Conservation (phyloP, 352 stramenopile species). For the Pilasporangium apinafurcum region DNA sequence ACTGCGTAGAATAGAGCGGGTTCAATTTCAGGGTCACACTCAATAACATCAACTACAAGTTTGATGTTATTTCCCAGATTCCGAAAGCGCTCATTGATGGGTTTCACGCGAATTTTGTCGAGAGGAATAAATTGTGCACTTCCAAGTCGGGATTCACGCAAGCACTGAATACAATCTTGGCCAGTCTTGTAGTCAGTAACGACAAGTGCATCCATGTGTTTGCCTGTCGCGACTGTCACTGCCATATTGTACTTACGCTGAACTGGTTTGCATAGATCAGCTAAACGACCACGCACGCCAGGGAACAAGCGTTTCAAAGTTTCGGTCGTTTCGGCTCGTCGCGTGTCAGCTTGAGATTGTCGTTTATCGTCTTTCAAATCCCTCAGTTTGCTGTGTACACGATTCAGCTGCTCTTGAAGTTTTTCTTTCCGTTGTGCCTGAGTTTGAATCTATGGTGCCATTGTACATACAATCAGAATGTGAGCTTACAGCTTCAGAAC, state of each 20-base stretch:
- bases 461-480: too few relatives aligned
- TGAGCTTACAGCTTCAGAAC: too few relatives aligned
- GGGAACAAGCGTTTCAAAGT: slow-evolving; percentile 83
- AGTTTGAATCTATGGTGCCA: slow-evolving; percentile 50
- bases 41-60: slow-evolving; percentile 94
- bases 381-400: slow-evolving; percentile 83
- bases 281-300: slow-evolving; percentile 92
- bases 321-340: slow-evolving; percentile 70
- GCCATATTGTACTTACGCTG: slow-evolving; percentile 97
- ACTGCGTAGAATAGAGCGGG: slow-evolving; percentile 95
- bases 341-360: slow-evolving; percentile 90
- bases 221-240: slow-evolving; percentile 96
- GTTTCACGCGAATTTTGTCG: slow-evolving; percentile 90
- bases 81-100: slow-evolving; percentile 92
- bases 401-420: slow-evolving; percentile 56
- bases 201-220: slow-evolving; percentile 94
- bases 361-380: slow-evolving; percentile 90
- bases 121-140: slow-evolving; percentile 96
- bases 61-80: slow-evolving; percentile 89
- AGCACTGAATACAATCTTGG: slow-evolving; percentile 89
- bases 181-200: slow-evolving; percentile 74
- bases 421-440: slow-evolving; percentile 55
- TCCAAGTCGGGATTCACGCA: slow-evolving; percentile 93
- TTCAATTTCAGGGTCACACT: slow-evolving; percentile 89
- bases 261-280: slow-evolving; percentile 96